Evolutionary conservation across 768 basidiomycete genomes (phyloP), one percentile per base, ranked within the genome.

Genomic region (Amanita subjunquillea): DNA sequence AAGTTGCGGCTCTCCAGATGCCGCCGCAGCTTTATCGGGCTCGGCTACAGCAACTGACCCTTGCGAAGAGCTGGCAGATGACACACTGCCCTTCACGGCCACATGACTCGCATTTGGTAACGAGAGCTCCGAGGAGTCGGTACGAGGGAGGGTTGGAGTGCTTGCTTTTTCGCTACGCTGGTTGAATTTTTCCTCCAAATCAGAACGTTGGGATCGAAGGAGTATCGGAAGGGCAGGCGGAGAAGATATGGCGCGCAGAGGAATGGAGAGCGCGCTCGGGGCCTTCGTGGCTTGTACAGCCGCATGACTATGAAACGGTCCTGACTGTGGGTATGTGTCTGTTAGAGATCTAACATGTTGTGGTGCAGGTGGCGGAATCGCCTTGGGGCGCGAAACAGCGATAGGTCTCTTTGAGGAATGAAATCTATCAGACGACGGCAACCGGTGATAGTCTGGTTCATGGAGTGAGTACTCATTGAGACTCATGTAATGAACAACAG

Each of bases 191-290:
- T 66, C 57, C 12, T 65, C 68, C 32, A 66, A 64, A 42, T 58
- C 60, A 45, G 63, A 64, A 23, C 69, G 63, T 52, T 70, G 65
- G 23, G 64, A 61, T 3, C 70, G 67, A 9, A 75, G 60, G 17
- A 73, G 64, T 47, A 73, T 62, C 36, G 72, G 72, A 37, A 75
- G 65, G 2, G 72, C 72, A 22, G 66, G 67, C 3, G 72, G 72
- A 8, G 73, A 75, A 38, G 68, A 59, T 10, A 69, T 56, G 8
- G 55, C 56, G 10, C 59, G 54, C 20, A 55, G 37, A 6, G 49
- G 59, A 25, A 57, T 61, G 6, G 53, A 50, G 12, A 58, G 39
- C 22, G 54, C 48, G 27, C 58, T 50, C 7, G 59, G 49, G 17
- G 66, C 40, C 30, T 50, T 48, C 57, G 36, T 50, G 39, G 17